phyloP scores from a whole-genome alignment of 805 yeast genomes.

The Peterozyma xylosa region DNA sequence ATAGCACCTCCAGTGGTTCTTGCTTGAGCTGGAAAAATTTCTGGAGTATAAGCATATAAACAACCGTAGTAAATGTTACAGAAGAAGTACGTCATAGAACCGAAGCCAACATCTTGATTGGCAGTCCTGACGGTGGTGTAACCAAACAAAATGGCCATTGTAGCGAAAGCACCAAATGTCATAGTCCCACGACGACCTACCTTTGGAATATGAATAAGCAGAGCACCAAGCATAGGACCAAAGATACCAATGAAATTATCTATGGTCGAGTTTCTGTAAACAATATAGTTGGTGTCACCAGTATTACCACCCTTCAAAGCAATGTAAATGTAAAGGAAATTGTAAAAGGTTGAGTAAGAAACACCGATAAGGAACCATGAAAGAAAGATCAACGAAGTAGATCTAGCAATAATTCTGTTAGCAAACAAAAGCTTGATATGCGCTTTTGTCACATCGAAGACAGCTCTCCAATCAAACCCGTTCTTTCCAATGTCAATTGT shows the following conservation, averaged over 20 bases:
- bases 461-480: slow-evolving; percentile 18
- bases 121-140: slow-evolving; percentile 55
- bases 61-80: slow-evolving; percentile 48
- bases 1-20: slow-evolving; percentile 57
- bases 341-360: slow-evolving; percentile 49
- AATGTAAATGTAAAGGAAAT: slow-evolving; percentile 46
- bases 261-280: slow-evolving; percentile 41
- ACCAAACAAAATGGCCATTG: slow-evolving; percentile 54
- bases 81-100: slow-evolving; percentile 40
- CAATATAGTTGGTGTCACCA: slow-evolving; percentile 27
- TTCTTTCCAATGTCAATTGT: slow-evolving; percentile 17
- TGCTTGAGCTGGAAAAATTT: slow-evolving; percentile 44
- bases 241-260: slow-evolving; percentile 38
- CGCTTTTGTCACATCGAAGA: slow-evolving; percentile 20
- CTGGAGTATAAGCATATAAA: slow-evolving; percentile 61
- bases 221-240: slow-evolving; percentile 49
- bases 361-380: slow-evolving; percentile 55
- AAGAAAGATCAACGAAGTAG: slow-evolving; percentile 35
- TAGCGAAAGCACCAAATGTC: slow-evolving; percentile 39
- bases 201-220: slow-evolving; percentile 19
- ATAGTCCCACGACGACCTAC: slow-evolving; percentile 55
- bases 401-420: slow-evolving; percentile 31
- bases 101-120: slow-evolving; percentile 43
- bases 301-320: slow-evolving; percentile 42
- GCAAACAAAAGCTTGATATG: slow-evolving; percentile 42